Evolutionary conservation across 805 yeast species (phyloP).

Genomic region (Saturnispora halmiae): DNA sequence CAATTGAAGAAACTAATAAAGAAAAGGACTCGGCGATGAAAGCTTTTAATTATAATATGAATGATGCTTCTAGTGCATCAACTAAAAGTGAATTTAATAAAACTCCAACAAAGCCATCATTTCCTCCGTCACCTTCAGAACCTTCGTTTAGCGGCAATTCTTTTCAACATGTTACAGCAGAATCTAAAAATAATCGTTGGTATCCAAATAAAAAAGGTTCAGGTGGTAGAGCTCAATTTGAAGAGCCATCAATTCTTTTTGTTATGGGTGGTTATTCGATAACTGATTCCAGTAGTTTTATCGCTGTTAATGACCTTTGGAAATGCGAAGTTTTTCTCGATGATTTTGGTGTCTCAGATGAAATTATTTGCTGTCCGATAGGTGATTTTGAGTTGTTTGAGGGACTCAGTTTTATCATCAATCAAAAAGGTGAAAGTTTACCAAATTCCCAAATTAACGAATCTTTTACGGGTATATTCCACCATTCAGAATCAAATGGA

Average conservation of each 20-base stretch:
- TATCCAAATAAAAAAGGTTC: not conserved
- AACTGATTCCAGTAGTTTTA: constrained; percentile 25
- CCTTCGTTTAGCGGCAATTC: not conserved
- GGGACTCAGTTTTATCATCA: constrained; percentile 16
- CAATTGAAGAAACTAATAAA: constrained; percentile 24
- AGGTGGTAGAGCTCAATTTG: not conserved
- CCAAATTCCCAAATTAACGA: constrained; percentile 6
- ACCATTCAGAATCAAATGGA: constrained; percentile 13
- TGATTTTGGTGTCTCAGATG: constrained; percentile 26
- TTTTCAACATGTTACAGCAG: not conserved
- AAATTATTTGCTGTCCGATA: constrained; percentile 25
- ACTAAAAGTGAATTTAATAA: not conserved
- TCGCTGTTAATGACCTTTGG: constrained; percentile 30
- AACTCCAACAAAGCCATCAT: not conserved
- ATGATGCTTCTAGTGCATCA: not conserved
- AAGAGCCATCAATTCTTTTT: constrained; percentile 28
- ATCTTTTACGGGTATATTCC: constrained; percentile 21
- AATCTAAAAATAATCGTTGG: not conserved
- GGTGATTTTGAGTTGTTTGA: constrained; percentile 23
- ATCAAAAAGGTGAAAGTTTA: constrained; percentile 15
- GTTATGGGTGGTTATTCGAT: constrained; percentile 44
- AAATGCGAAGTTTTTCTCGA: constrained; percentile 27
- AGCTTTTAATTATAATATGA: not conserved
- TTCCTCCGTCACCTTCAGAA: not conserved
- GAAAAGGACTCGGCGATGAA: not conserved